These are phyloP conservation scores for Cystobasidiopsis lactophilus DNA, from an alignment of 768 basidiomycete genomes.

Conservation along the genomic window DNA sequence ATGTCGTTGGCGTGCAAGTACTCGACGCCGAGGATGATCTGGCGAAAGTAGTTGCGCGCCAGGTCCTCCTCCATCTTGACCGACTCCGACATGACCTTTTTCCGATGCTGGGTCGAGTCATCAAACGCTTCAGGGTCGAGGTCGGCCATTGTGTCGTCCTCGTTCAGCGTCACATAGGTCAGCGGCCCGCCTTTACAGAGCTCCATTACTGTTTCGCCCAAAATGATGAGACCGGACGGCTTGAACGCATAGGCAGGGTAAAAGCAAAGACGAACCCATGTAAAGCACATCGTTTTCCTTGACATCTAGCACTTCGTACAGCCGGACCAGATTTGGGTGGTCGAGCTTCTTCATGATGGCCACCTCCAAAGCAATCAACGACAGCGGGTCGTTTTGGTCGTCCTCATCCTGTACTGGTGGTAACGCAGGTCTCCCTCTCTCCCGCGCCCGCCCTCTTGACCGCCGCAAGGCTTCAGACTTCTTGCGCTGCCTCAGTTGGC, in stretches of 20 bases:
- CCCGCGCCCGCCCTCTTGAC: not conserved
- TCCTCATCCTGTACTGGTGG: constrained; percentile 12
- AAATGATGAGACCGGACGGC: not conserved
- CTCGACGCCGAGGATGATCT: constrained; percentile 16
- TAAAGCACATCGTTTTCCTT: constrained; percentile 16
- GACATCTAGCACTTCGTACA: constrained; percentile 38
- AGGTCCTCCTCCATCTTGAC: constrained; percentile 10
- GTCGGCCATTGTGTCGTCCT: no score
- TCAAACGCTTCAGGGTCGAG: no score
- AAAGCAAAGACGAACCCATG: constrained; percentile 8
- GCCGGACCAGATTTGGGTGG: constrained; percentile 27
- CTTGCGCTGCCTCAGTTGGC: constrained; percentile 6
- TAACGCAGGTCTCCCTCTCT: not conserved
- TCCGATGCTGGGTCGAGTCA: constrained; percentile 5
- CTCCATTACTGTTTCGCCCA: constrained; percentile 12
- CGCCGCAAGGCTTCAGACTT: constrained; percentile 8
- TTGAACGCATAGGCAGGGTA: no score
- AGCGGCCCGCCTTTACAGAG: constrained; percentile 7
- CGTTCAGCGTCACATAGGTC: constrained; percentile 2
- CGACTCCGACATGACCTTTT: constrained; percentile 5
- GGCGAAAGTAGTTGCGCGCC: constrained; percentile 16
- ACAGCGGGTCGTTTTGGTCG: constrained; percentile 16
- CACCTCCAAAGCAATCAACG: constrained; percentile 52
- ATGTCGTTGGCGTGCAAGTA: constrained; percentile 18
- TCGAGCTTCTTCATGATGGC: constrained; percentile 83